phyloP scores from a whole-genome alignment of 2,329 filamentous ascomycete genomes.

The Calycina marina region DNA sequence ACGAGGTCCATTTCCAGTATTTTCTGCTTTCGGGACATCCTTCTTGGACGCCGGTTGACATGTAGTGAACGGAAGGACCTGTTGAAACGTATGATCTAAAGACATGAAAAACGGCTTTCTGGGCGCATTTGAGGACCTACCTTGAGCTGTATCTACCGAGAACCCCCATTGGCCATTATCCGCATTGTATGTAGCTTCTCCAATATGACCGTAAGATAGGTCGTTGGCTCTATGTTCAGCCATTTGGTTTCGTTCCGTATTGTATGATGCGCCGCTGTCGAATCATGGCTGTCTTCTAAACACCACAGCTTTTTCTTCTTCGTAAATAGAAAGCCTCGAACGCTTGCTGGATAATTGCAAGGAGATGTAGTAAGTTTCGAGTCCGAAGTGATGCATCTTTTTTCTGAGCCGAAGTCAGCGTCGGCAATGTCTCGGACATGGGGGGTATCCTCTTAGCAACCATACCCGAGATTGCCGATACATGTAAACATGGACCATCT shows the following conservation, averaged over 20 bases:
- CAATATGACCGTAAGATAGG: constrained; percentile 38
- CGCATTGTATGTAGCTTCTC: constrained; percentile 30
- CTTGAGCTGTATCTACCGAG: constrained; percentile 10
- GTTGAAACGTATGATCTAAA: constrained; percentile 14
- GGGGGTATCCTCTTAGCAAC: too few species aligned
- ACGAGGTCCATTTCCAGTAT: constrained; percentile 4
- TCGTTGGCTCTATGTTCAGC: constrained; percentile 26
- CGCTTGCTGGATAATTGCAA: too few species aligned
- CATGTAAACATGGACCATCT: too few species aligned
- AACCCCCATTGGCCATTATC: constrained; percentile 21
- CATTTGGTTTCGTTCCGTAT: constrained; percentile 20
- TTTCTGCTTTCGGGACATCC: constrained; percentile 4
- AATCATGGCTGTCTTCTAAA: too few species aligned
- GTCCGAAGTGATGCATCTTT: too few species aligned
- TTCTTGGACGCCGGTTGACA: constrained; percentile 14
- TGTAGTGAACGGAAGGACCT: constrained; percentile 16
- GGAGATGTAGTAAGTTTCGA: too few species aligned
- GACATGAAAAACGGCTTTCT: background rate
- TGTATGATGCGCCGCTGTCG: too few species aligned
- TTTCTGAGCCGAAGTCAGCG: too few species aligned
- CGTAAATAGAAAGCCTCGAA: too few species aligned
- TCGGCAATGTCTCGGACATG: too few species aligned
- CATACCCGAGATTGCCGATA: too few species aligned
- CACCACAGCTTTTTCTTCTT: too few species aligned
- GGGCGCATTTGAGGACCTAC: constrained; percentile 7